Percentiles rank a stretch among this genome's conserved stretches.
Evolutionary conservation across 1,139 yeast species (phyloP).

Genomic region (Pichia cactophila): DNA sequence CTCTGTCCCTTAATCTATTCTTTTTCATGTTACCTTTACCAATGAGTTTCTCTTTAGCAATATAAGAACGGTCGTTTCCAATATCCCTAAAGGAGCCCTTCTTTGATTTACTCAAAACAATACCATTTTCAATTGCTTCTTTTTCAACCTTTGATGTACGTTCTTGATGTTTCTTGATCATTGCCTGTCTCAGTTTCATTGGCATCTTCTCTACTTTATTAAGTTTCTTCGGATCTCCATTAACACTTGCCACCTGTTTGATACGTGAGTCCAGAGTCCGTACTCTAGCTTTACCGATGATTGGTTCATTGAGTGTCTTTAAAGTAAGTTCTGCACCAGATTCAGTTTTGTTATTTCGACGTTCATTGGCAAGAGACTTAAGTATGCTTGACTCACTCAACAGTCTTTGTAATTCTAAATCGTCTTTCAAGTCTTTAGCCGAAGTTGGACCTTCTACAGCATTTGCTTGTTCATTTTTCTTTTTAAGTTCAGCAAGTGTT

Average conservation of each 20-base stretch:
- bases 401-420: conserved; percentile 73
- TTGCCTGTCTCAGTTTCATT: conserved; percentile 79
- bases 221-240: conserved; percentile 34
- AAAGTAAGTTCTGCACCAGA: conserved; percentile 78
- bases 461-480: conserved; percentile 21
- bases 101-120: conserved; percentile 57
- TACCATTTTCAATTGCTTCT: conserved; percentile 85
- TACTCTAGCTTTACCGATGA: conserved; percentile 74
- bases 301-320: conserved; percentile 60
- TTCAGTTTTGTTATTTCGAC: conserved; percentile 28
- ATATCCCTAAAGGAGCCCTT: conserved; percentile 55
- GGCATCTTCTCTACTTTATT: conserved; percentile 69
- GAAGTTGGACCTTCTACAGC: conserved; percentile 27
- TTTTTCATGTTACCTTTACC: conserved; percentile 39
- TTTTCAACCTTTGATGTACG: conserved; percentile 54
- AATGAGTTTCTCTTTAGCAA: conserved; percentile 46
- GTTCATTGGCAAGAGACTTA: conserved; percentile 32
- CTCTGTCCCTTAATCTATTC: conserved; percentile 52
- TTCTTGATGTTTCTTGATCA: conserved; percentile 50
- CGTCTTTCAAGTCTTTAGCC: conserved; percentile 33
- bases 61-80: conserved; percentile 47
- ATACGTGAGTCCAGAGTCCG: conserved; percentile 68
- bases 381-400: conserved; percentile 81
- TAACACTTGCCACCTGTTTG: conserved; percentile 43
- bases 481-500: conserved; percentile 26